Conservation (phyloP, 2,329 filamentous ascomycete species). For the Aspergillus ochraceus region DNA sequence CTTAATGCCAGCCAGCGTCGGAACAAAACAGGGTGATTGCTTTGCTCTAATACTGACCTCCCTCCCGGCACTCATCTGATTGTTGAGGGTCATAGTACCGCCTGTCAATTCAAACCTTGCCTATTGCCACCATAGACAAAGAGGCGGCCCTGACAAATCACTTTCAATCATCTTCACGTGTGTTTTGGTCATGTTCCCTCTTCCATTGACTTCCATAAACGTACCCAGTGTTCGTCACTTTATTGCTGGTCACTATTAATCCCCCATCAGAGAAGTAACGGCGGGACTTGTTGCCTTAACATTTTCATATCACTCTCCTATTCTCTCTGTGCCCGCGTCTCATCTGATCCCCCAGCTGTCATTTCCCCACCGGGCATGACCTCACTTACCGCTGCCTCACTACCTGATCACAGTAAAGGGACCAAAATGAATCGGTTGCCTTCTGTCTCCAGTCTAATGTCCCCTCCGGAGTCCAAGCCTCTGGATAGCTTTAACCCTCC, state of each 20-base stretch:
- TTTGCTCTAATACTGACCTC: constrained; percentile 2
- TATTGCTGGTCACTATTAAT: background rate
- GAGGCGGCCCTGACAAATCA: constrained; percentile 27
- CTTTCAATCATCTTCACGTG: constrained; percentile 28
- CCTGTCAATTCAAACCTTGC: constrained; percentile 12
- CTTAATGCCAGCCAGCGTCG: background rate
- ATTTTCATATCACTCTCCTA: background rate
- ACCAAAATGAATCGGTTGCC: constrained; percentile 44
- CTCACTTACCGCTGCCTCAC: constrained; percentile 23
- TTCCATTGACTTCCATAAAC: constrained; percentile 26
- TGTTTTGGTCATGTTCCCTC: constrained; percentile 15
- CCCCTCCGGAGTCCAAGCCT: constrained; percentile 50
- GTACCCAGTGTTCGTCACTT: constrained; percentile 10
- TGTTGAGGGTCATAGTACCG: constrained; percentile 14
- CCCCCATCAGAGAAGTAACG: background rate
- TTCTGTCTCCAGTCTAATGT: constrained; percentile 47
- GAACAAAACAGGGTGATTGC: background rate
- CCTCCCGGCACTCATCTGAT: constrained; percentile 19
- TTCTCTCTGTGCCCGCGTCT: background rate
- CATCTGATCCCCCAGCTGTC: background rate
- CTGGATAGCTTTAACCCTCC: constrained; percentile 47
- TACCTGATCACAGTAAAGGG: constrained; percentile 23
- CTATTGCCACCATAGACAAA: constrained; percentile 26
- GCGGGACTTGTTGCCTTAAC: background rate
- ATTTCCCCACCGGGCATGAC: constrained; percentile 25